phyloP scores from a whole-genome alignment of 2,329 filamentous ascomycete species.

The Penicillium brasilianum region DNA sequence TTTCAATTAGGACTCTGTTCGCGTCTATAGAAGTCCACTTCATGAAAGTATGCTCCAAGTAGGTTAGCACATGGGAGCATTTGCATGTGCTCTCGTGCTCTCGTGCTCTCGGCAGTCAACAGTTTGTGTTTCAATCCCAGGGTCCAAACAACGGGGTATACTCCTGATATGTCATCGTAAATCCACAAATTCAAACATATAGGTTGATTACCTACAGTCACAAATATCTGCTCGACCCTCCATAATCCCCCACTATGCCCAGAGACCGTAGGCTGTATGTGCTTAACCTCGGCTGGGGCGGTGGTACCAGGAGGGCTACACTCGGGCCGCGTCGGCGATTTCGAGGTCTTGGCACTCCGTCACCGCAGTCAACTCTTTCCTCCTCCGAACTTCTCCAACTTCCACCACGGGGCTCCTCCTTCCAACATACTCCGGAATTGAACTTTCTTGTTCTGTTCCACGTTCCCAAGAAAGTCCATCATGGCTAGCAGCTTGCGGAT shows the following conservation, averaged over 20 bases:
- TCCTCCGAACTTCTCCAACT: constrained; percentile 19
- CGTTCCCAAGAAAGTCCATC: constrained; percentile 27
- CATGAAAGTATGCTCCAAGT: background rate
- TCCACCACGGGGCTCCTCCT: constrained; percentile 9
- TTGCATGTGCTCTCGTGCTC: background rate
- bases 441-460: constrained; percentile 9
- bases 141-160: background rate
- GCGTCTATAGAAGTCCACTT: background rate
- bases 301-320: constrained; percentile 30
- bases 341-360: constrained; percentile 39
- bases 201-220: too few species aligned
- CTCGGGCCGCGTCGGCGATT: constrained; percentile 43
- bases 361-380: constrained; percentile 31
- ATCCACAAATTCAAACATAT: too few species aligned
- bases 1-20: background rate
- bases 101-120: background rate
- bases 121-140: background rate
- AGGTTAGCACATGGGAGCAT: background rate
- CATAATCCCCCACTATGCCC: background rate
- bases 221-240: background rate
- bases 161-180: background rate
- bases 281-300: constrained; percentile 42
- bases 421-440: constrained; percentile 21
- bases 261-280: constrained; percentile 19
- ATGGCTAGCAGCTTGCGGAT: constrained; percentile 66